Evolutionary conservation across 768 basidiomycete genomes (phyloP).

Genomic region (Royoungia palumana): DNA sequence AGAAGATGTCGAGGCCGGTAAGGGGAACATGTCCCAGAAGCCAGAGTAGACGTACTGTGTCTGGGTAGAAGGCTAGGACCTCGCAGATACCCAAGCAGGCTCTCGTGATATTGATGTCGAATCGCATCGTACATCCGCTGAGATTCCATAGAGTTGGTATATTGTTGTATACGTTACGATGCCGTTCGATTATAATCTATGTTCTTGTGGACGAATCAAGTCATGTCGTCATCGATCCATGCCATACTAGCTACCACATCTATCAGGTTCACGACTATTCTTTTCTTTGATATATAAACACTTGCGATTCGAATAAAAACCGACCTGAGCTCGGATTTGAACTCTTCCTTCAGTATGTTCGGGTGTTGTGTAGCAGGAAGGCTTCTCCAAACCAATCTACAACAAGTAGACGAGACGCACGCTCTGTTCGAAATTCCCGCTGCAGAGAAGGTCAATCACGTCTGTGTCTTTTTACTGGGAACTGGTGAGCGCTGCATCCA

Average conservation of each 20-base stretch:
- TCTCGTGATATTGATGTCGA: background rate
- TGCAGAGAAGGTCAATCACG: slow-evolving; percentile 75
- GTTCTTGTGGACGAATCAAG: too few species aligned
- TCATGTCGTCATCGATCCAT: slow-evolving; percentile 14
- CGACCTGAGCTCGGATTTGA: background rate
- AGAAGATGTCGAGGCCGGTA: slow-evolving; percentile 60
- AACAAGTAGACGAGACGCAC: slow-evolving; percentile 81
- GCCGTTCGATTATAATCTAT: too few species aligned
- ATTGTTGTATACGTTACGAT: background rate
- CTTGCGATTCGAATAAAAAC: background rate
- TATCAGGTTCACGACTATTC: background rate
- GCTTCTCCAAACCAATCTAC: slow-evolving; percentile 73
- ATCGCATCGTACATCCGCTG: slow-evolving; percentile 6
- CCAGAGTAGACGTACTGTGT: slow-evolving; percentile 23
- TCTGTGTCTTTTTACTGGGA: slow-evolving; percentile 81
- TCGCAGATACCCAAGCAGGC: slow-evolving; percentile 14
- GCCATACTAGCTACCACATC: slow-evolving; percentile 7
- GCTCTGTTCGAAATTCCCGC: slow-evolving; percentile 72
- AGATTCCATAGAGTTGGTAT: slow-evolving; percentile 12
- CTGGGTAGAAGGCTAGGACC: slow-evolving; percentile 3
- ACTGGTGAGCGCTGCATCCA: slow-evolving; percentile 46
- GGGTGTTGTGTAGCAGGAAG: slow-evolving; percentile 79
- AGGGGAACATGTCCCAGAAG: slow-evolving; percentile 20
- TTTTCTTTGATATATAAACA: background rate
- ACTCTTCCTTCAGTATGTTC: slow-evolving; percentile 48